A percentile compares a stretch with the other conserved stretches of the same genome.
Conservation (phyloP, 768 basidiomycete genomes). For the Lactarius sp. region DNA sequence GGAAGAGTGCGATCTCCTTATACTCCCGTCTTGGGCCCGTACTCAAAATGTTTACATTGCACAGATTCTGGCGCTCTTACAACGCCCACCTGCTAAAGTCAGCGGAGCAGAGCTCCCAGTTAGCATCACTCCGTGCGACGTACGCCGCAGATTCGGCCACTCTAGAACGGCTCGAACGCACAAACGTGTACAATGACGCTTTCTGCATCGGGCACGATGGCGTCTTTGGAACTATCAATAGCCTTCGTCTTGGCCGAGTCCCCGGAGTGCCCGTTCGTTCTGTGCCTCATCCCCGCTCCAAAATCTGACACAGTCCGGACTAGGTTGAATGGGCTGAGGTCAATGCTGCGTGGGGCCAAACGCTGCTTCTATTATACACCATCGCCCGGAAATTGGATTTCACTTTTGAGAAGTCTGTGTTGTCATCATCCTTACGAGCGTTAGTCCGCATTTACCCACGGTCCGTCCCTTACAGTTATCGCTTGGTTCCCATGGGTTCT, state of each 20-base stretch:
- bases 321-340: conserved; percentile 98
- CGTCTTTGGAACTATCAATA: conserved; percentile 97
- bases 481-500: conserved; percentile 89
- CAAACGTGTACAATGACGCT: conserved; percentile 93
- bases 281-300: not conserved
- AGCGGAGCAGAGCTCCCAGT: conserved; percentile 62
- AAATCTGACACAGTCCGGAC: conserved; percentile 14
- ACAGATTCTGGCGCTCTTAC: conserved; percentile 78
- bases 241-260: conserved; percentile 84
- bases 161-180: conserved; percentile 79
- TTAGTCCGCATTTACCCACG: conserved; percentile 12
- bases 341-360: conserved; percentile 98
- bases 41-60: conserved; percentile 5
- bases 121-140: conserved; percentile 69
- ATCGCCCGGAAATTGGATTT: conserved; percentile 89
- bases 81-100: conserved; percentile 64
- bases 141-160: conserved; percentile 73
- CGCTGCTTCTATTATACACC: conserved; percentile 85
- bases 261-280: conserved; percentile 69
- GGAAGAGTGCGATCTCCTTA: conserved; percentile 53
- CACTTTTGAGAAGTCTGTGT: conserved; percentile 69
- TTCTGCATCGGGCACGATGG: conserved; percentile 95
- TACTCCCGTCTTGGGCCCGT: not conserved
- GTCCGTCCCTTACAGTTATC: conserved; percentile 53
- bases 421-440: not conserved